These are phyloP conservation scores for Exophiala spinifera DNA, from an alignment of 2,329 filamentous ascomycete genomes.

Conservation along the genomic window DNA sequence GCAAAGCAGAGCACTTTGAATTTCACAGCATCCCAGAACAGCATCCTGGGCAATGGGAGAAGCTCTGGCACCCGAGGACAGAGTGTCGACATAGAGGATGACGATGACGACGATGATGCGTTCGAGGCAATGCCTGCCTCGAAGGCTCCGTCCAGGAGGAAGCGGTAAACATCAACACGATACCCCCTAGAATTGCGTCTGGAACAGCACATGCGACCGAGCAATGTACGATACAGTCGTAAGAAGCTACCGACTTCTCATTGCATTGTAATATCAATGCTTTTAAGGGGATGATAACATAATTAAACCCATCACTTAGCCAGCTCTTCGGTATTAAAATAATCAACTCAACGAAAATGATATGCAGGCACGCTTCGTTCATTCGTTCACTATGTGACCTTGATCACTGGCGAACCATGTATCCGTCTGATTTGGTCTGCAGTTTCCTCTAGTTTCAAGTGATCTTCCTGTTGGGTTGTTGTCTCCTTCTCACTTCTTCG, in stretches of 20 bases:
- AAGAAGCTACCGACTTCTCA: neutral
- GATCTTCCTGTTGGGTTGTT: too few relatives aligned
- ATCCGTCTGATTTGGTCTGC: too few relatives aligned
- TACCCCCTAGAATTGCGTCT: too few relatives aligned
- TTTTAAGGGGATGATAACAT: neutral
- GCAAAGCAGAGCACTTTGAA: slow-evolving; percentile 40
- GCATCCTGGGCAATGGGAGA: slow-evolving; percentile 27
- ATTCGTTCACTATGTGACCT: too few relatives aligned
- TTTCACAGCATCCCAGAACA: slow-evolving; percentile 40
- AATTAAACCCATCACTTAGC: neutral
- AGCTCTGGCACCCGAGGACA: slow-evolving; percentile 30
- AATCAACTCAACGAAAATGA: neutral
- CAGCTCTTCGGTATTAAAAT: neutral
- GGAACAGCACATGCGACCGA: neutral
- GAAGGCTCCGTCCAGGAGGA: slow-evolving; percentile 27
- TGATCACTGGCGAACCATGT: too few relatives aligned
- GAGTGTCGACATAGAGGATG: slow-evolving; percentile 30
- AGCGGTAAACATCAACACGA: slow-evolving; percentile 8
- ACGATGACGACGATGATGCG: slow-evolving; percentile 42
- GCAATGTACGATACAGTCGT: neutral
- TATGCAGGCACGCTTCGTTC: too few relatives aligned
- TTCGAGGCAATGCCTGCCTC: slow-evolving; percentile 44
- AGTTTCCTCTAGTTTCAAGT: too few relatives aligned
- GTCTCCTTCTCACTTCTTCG: slow-evolving; percentile 6
- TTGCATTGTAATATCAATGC: neutral